Conservation (phyloP, 768 basidiomycete species). For the Hydnomerulius pinastri region DNA sequence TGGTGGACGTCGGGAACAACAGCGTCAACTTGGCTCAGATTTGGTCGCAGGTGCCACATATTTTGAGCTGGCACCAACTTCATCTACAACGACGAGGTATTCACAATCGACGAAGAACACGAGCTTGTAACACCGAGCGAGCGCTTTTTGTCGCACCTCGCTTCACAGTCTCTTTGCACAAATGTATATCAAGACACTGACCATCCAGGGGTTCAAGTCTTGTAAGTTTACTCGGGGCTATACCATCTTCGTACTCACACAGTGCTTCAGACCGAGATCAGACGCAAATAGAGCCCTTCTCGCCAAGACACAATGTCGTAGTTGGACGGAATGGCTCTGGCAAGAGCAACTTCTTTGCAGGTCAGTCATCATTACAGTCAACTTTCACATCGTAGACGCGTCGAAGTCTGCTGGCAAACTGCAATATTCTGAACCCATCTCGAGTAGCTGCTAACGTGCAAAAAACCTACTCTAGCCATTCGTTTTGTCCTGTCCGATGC, state of each 20-base stretch:
- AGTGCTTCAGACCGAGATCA: constrained; percentile 71
- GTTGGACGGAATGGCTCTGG: constrained; percentile 97
- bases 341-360: constrained; percentile 98
- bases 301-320: constrained; percentile 91
- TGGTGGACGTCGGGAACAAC: too few relatives aligned
- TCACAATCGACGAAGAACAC: too few relatives aligned
- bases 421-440: constrained; percentile 6
- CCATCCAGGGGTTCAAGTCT: constrained; percentile 98
- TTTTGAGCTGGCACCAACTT: background rate
- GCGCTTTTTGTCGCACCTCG: background rate
- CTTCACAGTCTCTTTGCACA: background rate
- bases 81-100: too few relatives aligned
- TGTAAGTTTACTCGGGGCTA: constrained; percentile 49
- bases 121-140: background rate
- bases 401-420: background rate
- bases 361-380: constrained; percentile 41
- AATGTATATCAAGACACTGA: constrained; percentile 88
- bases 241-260: background rate
- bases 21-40: too few relatives aligned
- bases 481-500: constrained; percentile 98
- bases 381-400: background rate
- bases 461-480: constrained; percentile 85
- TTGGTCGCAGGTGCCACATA: constrained; percentile 13
- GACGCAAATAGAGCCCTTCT: constrained; percentile 93
- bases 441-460: too few relatives aligned